Evolutionary conservation across 2,329 filamentous ascomycete species (phyloP), one percentile per base, ranked within the genome.

Genomic region (Lasiodiplodia citricola): DNA sequence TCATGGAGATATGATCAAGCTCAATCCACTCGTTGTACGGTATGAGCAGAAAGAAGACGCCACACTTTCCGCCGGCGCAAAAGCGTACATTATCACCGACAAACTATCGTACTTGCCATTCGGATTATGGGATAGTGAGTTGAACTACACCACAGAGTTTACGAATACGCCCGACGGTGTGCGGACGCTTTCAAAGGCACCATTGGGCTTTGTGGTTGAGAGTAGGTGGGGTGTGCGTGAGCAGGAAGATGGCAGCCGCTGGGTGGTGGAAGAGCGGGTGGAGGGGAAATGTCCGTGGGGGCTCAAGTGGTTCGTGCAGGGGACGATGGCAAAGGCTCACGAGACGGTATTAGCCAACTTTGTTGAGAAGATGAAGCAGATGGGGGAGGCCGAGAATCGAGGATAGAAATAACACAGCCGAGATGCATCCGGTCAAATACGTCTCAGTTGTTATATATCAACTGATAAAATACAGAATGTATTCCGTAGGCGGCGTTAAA

Each of bases 71-170:
- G 6, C 23, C 23, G 21, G 21, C 41, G 25, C 28, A 21, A 38
- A 35, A n/a, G 35, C 28, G 14, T 54, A 67, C 44, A 21, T 56
- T 28, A 54, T 67, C 38, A 67, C 65, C 2, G 65, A 67, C 28
- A 25, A 28, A 8, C 28, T 67, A 10, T 37, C 41, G 25, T 23
- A 38, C 7, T 25, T 51, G 54, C 41, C 54, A 3, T 35, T 44
- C 54, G 55, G 54, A 10, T 21, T 50, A 3, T 54, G 55, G 54
- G 47, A 50, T 4, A 18, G 54, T 14, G n/a, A 23, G 55, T n/a
- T 51, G 25, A 41, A 41, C 18, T 47, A 37, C 23, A 10, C 25
- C 7, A 25, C 25, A 18, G 25, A 28, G 23, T 37, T 67, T 28
- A 25, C 16, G 25, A 21, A 52, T 16, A 51, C 54, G 44, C 23